These are phyloP conservation scores for Phytophthora kernoviae DNA, from an alignment of 352 stramenopile species.

Conservation along the genomic window DNA sequence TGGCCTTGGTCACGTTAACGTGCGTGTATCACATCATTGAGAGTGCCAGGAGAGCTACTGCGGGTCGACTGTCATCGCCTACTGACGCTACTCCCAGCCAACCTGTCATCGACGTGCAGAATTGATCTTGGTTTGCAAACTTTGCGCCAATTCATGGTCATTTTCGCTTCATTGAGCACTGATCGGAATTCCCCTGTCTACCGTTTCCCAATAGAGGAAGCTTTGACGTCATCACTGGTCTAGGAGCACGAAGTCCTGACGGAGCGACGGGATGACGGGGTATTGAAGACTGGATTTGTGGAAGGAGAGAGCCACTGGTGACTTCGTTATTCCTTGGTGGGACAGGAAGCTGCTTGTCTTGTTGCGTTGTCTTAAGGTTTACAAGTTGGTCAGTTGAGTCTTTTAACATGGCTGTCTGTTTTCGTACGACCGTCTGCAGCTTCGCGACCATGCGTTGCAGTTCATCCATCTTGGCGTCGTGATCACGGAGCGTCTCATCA, in stretches of 20 bases:
- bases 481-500: constrained; percentile 37
- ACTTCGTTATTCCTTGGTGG: constrained; percentile 6
- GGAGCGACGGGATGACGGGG: constrained; percentile 23
- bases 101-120: background rate
- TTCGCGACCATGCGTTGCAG: constrained; percentile 32
- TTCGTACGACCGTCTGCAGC: constrained; percentile 47
- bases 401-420: constrained; percentile 45
- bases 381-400: constrained; percentile 32
- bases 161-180: background rate
- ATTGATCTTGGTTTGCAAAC: background rate
- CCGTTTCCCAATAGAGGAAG: constrained; percentile 12
- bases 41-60: constrained; percentile 9
- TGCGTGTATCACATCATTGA: constrained; percentile 47
- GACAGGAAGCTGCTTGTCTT: constrained; percentile 8
- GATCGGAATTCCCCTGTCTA: background rate
- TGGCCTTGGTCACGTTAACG: constrained; percentile 32
- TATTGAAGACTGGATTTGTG: constrained; percentile 12
- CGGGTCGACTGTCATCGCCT: constrained; percentile 6
- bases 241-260: constrained; percentile 23
- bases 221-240: constrained; percentile 28
- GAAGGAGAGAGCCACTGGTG: constrained; percentile 11
- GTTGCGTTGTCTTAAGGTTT: constrained; percentile 14
- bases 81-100: background rate
- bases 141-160: background rate
- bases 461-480: constrained; percentile 47